phyloP scores from a whole-genome alignment of 768 basidiomycete species.

The Serpula lacrymans region DNA sequence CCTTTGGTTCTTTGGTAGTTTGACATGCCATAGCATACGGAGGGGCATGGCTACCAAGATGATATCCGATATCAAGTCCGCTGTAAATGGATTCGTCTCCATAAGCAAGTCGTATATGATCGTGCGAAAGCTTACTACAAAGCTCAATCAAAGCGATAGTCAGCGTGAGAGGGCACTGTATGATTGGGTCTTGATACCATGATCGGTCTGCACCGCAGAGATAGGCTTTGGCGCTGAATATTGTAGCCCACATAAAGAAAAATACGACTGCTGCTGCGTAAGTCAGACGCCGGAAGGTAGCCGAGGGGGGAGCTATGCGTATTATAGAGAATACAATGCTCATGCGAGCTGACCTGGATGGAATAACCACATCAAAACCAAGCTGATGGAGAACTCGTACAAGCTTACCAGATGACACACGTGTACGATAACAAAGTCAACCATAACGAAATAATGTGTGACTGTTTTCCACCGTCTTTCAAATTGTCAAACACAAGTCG shows the following conservation, averaged over 20 bases:
- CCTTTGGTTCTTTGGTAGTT: background rate
- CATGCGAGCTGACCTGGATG: slow-evolving; percentile 10
- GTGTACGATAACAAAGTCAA: background rate
- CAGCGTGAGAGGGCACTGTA: background rate
- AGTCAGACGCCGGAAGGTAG: slow-evolving; percentile 3
- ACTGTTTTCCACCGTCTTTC: too few relatives aligned
- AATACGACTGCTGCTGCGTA: slow-evolving; percentile 4
- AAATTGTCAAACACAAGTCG: background rate
- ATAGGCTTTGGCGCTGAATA: slow-evolving; percentile 7
- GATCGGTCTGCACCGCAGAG: slow-evolving; percentile 7
- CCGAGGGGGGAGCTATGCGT: slow-evolving; percentile 3
- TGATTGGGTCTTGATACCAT: slow-evolving; percentile 7
- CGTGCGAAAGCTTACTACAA: background rate
- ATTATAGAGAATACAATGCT: slow-evolving; percentile 14
- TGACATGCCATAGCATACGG: slow-evolving; percentile 7
- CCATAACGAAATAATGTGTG: background rate
- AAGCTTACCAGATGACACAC: background rate
- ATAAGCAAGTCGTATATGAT: background rate
- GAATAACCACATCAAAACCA: background rate
- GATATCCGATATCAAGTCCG: slow-evolving; percentile 8
- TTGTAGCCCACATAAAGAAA: slow-evolving; percentile 9
- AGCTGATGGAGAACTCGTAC: background rate
- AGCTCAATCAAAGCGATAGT: background rate
- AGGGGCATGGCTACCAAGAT: slow-evolving; percentile 10
- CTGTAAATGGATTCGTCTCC: slow-evolving; percentile 3